phyloP scores from a whole-genome alignment of 2,329 filamentous ascomycete genomes.

The Cryphonectria naterciae region DNA sequence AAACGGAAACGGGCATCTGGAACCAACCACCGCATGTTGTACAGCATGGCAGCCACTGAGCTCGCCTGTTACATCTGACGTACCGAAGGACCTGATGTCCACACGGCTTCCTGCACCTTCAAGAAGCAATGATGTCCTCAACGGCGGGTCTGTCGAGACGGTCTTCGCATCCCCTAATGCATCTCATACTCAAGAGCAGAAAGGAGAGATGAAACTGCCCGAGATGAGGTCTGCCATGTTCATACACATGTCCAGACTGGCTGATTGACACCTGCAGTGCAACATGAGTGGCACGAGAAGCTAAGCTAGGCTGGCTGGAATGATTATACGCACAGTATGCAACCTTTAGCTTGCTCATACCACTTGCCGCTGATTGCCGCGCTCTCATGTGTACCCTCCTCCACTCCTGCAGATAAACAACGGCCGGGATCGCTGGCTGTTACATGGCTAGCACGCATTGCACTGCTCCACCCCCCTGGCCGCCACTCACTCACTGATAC shows the following conservation, averaged over 20 bases:
- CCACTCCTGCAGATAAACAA: background rate
- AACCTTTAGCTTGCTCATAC: constrained; percentile 14
- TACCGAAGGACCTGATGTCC: background rate
- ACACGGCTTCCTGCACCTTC: constrained; percentile 18
- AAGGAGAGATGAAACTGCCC: constrained; percentile 12
- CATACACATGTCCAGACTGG: constrained; percentile 11
- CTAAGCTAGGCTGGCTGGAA: no score
- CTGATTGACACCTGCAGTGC: constrained; percentile 26
- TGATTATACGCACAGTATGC: background rate
- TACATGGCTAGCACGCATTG: background rate
- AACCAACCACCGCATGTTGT: constrained; percentile 3
- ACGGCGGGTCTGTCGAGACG: background rate
- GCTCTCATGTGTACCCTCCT: background rate
- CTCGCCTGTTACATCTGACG: background rate
- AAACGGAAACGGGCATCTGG: constrained; percentile 24
- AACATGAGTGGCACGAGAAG: constrained; percentile 9
- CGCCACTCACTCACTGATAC: no score
- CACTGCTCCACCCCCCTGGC: background rate
- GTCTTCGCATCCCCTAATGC: background rate
- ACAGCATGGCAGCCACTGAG: constrained; percentile 7
- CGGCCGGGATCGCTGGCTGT: background rate
- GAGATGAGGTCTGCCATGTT: constrained; percentile 10
- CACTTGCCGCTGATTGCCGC: constrained; percentile 24
- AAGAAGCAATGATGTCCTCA: constrained; percentile 13
- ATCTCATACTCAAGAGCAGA: background rate